These are phyloP conservation scores for Hypoxylon sp. DNA, from an alignment of 2,329 filamentous ascomycete species.

Conservation along the genomic window DNA sequence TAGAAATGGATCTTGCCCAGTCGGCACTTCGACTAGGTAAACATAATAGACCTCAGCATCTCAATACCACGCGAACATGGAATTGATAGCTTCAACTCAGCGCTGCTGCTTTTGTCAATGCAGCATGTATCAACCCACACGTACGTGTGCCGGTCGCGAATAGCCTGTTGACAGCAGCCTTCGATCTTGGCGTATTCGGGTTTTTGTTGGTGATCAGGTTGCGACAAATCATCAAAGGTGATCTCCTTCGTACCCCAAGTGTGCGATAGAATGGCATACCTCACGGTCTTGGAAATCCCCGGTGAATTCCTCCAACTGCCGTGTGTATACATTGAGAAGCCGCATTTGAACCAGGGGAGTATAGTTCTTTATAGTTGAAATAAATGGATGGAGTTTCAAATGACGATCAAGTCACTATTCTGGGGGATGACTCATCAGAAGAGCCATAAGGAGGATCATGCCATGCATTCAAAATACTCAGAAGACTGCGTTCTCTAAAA, in stretches of 20 bases:
- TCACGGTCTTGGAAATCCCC: neutral
- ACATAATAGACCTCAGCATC: neutral
- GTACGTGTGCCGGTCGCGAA: conserved; percentile 3
- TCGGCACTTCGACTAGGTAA: neutral
- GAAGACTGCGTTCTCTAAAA: neutral
- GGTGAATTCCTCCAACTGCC: conserved; percentile 21
- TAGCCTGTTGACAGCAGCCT: conserved; percentile 14
- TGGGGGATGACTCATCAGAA: neutral
- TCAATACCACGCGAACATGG: neutral
- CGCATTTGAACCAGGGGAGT: conserved; percentile 6
- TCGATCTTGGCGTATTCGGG: conserved; percentile 17
- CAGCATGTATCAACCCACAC: conserved; percentile 7
- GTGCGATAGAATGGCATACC: conserved; percentile 28
- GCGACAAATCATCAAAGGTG: conserved; percentile 13
- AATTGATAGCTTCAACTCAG: neutral
- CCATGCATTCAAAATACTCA: too few species aligned
- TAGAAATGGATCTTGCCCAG: neutral
- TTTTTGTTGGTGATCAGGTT: neutral
- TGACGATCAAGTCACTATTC: neutral
- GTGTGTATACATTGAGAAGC: conserved; percentile 20
- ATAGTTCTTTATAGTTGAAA: too few species aligned
- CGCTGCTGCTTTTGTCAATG: neutral
- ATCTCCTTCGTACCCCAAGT: conserved; percentile 21
- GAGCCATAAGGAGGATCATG: neutral
- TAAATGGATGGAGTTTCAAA: too few species aligned